Evolutionary conservation across 75 land plant species (phyloP), one percentile per base, ranked within the genome.

Genomic region (Pinus tabuliformis): DNA sequence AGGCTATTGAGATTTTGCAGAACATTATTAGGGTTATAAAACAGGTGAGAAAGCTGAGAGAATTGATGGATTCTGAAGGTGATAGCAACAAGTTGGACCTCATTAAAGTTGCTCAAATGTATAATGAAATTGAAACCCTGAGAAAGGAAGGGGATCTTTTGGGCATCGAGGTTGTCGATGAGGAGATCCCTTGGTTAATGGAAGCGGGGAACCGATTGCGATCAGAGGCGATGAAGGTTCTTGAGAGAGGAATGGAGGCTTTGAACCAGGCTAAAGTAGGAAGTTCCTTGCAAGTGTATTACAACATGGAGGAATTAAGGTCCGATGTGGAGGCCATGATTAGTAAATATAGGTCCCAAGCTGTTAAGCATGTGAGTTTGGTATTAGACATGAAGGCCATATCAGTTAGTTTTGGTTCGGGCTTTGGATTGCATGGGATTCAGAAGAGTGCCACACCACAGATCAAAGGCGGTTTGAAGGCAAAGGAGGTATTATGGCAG

Each of bases 371-470:
- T 64, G 80, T 96, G 26, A 74, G 82, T 49, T 76, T 71, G 14
- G 97, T 97, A 4, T 77, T 96, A 73, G 99, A 96, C 78, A 89
- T 96, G 97, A 96, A 96, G 85, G 97, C 93, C 0, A 88, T 96
- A 39, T 88, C 95, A 2, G 88, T 83, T 9, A 80, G 88, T 26
- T 63, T 58, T 22, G 79, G 80, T 15, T 33, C 59, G 17, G 54
- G 82, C 37, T 63, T 78, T 33, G 87, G 87, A 21, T 92, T 97
- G 57, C 97, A 97, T 18, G 93, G 93, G 26, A 81, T 91, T 16
- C 92, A 92, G 77, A 80, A 97, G 78, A 91, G 91, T 79, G 97
- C 92, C 42, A 87, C 87, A 42, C 97, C 97, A n/a, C 99, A 96
- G 86, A 81, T 90, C 73, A 96, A 91, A 9, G 91, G 91, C 5